Conservation (phyloP, 148 eudicot species). For the Agrostemma githago region DNA sequence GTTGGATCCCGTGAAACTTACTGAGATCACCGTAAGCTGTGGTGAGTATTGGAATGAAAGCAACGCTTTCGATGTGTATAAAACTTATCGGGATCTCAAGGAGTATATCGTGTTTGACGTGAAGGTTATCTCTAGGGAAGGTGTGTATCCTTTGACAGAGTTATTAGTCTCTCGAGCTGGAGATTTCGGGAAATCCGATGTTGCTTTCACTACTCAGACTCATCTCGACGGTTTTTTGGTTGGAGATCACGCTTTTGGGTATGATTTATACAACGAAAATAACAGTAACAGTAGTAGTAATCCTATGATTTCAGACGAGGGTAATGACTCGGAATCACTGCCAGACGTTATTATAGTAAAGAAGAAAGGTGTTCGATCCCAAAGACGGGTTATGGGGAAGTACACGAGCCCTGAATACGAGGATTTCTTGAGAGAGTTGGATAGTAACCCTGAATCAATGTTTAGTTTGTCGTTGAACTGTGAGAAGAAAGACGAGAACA, state of each 20-base stretch:
- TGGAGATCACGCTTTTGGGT: conserved; percentile 61
- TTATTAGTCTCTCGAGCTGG: conserved; percentile 43
- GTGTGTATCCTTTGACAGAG: conserved; percentile 43
- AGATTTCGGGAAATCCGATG: conserved; percentile 50
- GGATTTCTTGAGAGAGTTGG: conserved; percentile 16
- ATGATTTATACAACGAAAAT: conserved; percentile 42
- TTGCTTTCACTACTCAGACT: conserved; percentile 34
- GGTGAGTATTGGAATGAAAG: conserved; percentile 42
- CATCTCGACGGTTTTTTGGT: conserved; percentile 45
- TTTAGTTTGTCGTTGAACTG: conserved; percentile 20
- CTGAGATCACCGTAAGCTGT: conserved; percentile 22
- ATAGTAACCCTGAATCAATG: conserved; percentile 20
- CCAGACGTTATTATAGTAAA: conserved; percentile 49
- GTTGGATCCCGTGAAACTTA: conserved; percentile 41
- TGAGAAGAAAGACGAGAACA: conserved; percentile 6
- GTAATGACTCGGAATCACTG: conserved; percentile 38
- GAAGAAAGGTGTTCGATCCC: conserved; percentile 31
- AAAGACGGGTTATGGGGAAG: background rate
- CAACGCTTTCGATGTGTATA: conserved; percentile 27
- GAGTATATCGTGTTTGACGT: conserved; percentile 44
- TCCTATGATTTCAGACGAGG: conserved; percentile 22
- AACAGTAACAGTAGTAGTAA: conserved; percentile 27
- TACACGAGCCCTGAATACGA: conserved; percentile 16
- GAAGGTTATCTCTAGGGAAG: conserved; percentile 25
- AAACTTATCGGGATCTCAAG: conserved; percentile 35